Evolutionary conservation across 352 stramenopile genomes (phyloP), one percentile per base, ranked within the genome.

Genomic region (Phytophthora fragariae): DNA sequence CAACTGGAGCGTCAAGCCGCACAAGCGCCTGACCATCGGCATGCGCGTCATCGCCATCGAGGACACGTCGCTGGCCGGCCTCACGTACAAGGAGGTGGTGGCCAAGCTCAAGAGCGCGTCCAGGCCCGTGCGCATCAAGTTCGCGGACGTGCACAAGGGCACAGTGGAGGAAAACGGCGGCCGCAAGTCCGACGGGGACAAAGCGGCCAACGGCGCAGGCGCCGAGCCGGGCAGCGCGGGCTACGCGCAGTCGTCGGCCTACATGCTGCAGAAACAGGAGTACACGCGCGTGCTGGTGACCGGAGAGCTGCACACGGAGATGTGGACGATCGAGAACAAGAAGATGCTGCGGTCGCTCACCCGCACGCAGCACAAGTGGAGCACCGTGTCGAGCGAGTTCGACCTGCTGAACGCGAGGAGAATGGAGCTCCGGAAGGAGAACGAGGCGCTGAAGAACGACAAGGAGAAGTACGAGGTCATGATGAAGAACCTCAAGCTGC

Each of bases 1-100:
- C 76, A 97, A 97, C 68, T 97, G 90, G 90, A 95, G 90, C 65
- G 90, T 97, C 57, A 94, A 94, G 65, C 84, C 88, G 8, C 80
- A 95, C 63, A 88, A 89, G 55, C 88, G 90, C 2, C 61, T 97
- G 65, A 94, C 83, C 6, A 92, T 94, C 60, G 84, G 88, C 55
- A 97, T 97, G 90, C 86, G 90, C 21, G 81, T 97, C 52, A 95
- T 88, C 47, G 86, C 77, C 27, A 94, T 97, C 47, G 88, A 93
- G 65, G 80, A 88, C 60, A 71, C 79, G 57, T 86, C 77, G 24
- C 76, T 97, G 33, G 87, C 86, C 2, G 90, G 90, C 10, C 71
- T 93, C 19, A 94, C 84, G 24, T 97, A 97, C 80, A 92, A 91
- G 46, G 88, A 95, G 41, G 82, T 97, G 24, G 90, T 95, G 53